These are phyloP conservation scores for Lactarius pseudohatsudake DNA, from an alignment of 768 basidiomycete species.

Conservation along the genomic window DNA sequence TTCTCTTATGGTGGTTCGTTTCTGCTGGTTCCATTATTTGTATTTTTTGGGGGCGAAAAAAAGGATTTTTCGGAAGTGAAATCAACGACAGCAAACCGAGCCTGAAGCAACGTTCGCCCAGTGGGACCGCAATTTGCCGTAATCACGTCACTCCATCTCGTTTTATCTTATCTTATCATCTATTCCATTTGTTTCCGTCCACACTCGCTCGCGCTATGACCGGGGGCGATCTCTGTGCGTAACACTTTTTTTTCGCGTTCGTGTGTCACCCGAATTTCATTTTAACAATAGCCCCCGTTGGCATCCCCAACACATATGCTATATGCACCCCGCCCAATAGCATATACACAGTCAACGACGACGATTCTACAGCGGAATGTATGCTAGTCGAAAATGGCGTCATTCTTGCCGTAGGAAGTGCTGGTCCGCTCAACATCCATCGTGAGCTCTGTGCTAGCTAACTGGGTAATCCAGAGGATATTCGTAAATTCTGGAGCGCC, in stretches of 20 bases:
- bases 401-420: conserved; percentile 15
- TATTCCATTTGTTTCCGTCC: too few relatives aligned
- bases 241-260: background rate
- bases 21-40: conserved; percentile 25
- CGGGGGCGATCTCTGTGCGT: conserved; percentile 5
- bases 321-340: conserved; percentile 53
- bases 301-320: conserved; percentile 43
- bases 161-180: conserved; percentile 16
- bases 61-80: background rate
- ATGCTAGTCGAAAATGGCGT: conserved; percentile 21
- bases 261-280: background rate
- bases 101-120: background rate
- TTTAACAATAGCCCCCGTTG: background rate
- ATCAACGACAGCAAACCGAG: background rate
- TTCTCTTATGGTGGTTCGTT: conserved; percentile 28
- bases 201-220: background rate
- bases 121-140: conserved; percentile 22
- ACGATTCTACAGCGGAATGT: conserved; percentile 14
- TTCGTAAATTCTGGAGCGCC: conserved; percentile 33
- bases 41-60: background rate
- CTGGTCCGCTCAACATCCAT: conserved; percentile 27
- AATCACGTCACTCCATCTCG: conserved; percentile 1
- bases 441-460: too few relatives aligned
- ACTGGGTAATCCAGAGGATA: conserved; percentile 23
- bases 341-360: conserved; percentile 71